Evolutionary conservation across 805 yeast species (phyloP).

Genomic region (Suhomyces vadensis): DNA sequence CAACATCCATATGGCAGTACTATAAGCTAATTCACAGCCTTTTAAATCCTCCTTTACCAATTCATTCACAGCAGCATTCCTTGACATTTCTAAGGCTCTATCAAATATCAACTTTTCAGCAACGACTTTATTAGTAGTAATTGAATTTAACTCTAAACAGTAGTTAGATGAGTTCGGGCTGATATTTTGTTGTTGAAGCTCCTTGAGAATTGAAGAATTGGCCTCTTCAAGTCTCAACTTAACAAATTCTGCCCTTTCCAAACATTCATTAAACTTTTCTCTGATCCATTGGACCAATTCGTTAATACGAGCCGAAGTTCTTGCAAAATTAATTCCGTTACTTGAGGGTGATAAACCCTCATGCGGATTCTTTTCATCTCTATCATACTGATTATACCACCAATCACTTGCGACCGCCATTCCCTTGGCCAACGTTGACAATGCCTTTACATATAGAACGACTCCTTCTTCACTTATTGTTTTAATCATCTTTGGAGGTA

Average conservation of each 20-base stretch:
- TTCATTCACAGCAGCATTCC: constrained; percentile 89
- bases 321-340: constrained; percentile 9
- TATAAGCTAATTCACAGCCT: constrained; percentile 85
- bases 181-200: constrained; percentile 7
- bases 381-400: constrained; percentile 63
- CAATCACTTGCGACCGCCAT: constrained; percentile 85
- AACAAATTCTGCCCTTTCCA: constrained; percentile 84
- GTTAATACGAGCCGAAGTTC: constrained; percentile 47
- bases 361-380: not conserved
- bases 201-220: constrained; percentile 32
- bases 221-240: constrained; percentile 58
- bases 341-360: constrained; percentile 17
- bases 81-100: constrained; percentile 88
- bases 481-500: constrained; percentile 59
- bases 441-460: constrained; percentile 77
- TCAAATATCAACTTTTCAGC: constrained; percentile 90
- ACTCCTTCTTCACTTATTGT: constrained; percentile 83
- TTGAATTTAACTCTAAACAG: not conserved
- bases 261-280: constrained; percentile 81
- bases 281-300: constrained; percentile 89
- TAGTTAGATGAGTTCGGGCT: not conserved
- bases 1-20: constrained; percentile 94
- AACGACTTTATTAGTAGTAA: constrained; percentile 35
- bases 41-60: constrained; percentile 67
- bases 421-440: constrained; percentile 79